Base-by-base conservation (phyloP, 2,329 filamentous ascomycete genomes). In the Pseudocercospora eumusae region DNA sequence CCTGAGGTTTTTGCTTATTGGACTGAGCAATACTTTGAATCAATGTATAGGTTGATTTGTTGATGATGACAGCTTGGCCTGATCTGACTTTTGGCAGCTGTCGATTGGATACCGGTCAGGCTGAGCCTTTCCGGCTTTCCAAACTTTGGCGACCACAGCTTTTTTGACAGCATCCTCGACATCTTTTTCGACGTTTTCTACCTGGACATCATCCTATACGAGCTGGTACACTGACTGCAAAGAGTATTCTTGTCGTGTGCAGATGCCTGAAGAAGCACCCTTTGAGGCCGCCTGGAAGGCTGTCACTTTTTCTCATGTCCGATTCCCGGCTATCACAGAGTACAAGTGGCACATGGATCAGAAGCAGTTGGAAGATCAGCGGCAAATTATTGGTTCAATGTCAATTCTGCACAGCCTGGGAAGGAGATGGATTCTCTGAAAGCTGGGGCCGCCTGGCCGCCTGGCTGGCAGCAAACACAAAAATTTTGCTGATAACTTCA, bases 381-480 rank as follows among this genome's bases (percentile, higher is more conserved):
- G 36, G 18, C 15, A 47, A 47, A 4, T 9, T 4, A 47, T 15
- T 47, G 44, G 44, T n/a, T 47, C 44, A 25, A 47, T 10, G 10
- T 13, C 20, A 20, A 13, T 25, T 23, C 21, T 21, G 44, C 44
- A 47, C 7, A 23, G 44, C 44, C 44, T 25, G 18, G 11, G 23
- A 6, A 18, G 44, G 21, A 25, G 44, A 20, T 47, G 44, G 20
- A 23, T 23, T 25, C 44, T 13, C 8, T 47, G 7, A 47, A 47
- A 47, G 44, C 23, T 47, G 44, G 21, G 44, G 20, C 44, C 44
- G 44, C 44, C 44, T 47, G 44, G 44, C 44, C 44, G 44, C 44
- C 44, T 47, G 44, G 44, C 44, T 47, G 44, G 44, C 44, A 47
- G 21, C 44, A 23, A 25, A 47, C 15, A 40, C 13, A 40, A n/a